These are phyloP conservation scores for Apiotrichum mycotoxinovorans DNA, from an alignment of 1,284 basidiomycete species.

Conservation along the genomic window DNA sequence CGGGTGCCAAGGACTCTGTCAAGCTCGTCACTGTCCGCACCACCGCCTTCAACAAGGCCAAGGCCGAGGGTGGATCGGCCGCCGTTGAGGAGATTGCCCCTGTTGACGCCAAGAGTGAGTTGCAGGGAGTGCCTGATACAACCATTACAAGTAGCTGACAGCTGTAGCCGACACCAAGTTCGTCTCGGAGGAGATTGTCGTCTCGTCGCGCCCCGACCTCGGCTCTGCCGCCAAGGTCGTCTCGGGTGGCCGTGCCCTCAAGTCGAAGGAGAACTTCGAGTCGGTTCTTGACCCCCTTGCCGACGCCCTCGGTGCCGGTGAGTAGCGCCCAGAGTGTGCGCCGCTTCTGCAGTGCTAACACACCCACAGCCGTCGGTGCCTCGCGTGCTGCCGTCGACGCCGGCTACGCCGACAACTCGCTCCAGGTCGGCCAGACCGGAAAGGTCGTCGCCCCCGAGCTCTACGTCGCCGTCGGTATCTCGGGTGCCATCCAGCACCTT, in stretches of 20 bases:
- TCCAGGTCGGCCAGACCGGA: conserved; percentile 98
- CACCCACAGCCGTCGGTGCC: conserved; percentile 74
- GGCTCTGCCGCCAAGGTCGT: conserved; percentile 83
- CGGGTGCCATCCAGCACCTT: conserved; percentile 96
- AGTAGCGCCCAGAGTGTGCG: conserved; percentile 12
- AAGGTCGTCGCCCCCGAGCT: conserved; percentile 68
- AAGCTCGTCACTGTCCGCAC: conserved; percentile 95
- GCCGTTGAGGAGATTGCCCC: conserved; percentile 65
- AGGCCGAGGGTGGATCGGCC: conserved; percentile 54
- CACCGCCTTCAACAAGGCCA: conserved; percentile 84
- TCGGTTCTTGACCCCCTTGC: conserved; percentile 86
- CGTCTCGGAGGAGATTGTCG: conserved; percentile 76
- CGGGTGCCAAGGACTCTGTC: conserved; percentile 61
- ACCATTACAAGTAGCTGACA: neutral
- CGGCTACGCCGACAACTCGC: conserved; percentile 95
- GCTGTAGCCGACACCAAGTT: conserved; percentile 62
- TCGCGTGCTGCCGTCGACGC: conserved; percentile 97
- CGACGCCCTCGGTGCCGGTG: conserved; percentile 76
- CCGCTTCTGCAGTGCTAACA: conserved; percentile 1
- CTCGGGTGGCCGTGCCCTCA: conserved; percentile 92
- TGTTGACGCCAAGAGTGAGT: conserved; percentile 60
- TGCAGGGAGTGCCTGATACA: neutral
- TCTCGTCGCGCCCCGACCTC: conserved; percentile 91
- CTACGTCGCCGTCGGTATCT: conserved; percentile 95
- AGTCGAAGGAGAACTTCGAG: conserved; percentile 89